Evolutionary conservation across 1,139 yeast species (phyloP), one percentile per base, ranked within the genome.

Genomic region (Scheffersomyces cryptocercus): DNA sequence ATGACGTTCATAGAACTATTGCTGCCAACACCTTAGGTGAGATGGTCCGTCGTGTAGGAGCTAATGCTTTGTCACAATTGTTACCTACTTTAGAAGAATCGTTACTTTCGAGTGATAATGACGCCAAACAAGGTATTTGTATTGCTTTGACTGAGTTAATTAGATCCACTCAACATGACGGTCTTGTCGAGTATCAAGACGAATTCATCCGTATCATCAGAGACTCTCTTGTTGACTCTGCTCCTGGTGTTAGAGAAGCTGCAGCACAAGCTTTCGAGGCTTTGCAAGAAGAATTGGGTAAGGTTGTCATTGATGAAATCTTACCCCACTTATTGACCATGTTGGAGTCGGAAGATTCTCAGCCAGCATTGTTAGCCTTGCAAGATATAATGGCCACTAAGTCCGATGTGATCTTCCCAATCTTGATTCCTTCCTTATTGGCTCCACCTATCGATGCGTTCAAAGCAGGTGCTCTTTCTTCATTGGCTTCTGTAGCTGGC

Each of bases 1-100:
- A 90, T 51, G 88, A 81, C 43, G 80, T 78, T 45, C 89, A 89
- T 58, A 83, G 97, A 62, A 77, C 81, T 11, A 93, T 89, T 62
- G 97, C 96, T 47, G 98, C 98, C 32, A 87, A 87, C 47, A 87
- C 99, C 1, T 77, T 95, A 55, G 98, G 98, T 52, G 99, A 95
- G 59, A 77, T 90, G 75, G 97, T 91, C 43, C 88, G 95, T 60
- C 82, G 99, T 62, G 97, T 91, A 48, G 98, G 99, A 47, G 84
- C 91, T 35, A 85, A 85, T 58, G 95, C 97, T 0, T 75, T 95
- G 52, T 74, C 89, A 4, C 90, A 88, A 62, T 70, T 95, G 50
- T 73, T 95, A 50, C 98, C 99, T 36, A 87, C 96, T 6, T 74
- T 93, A 57, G 85, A 88, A 53, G 80, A 78, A 37, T 81, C 91